Evolutionary conservation across 768 basidiomycete species (phyloP).

Genomic region (Tricholoma furcatifolium): DNA sequence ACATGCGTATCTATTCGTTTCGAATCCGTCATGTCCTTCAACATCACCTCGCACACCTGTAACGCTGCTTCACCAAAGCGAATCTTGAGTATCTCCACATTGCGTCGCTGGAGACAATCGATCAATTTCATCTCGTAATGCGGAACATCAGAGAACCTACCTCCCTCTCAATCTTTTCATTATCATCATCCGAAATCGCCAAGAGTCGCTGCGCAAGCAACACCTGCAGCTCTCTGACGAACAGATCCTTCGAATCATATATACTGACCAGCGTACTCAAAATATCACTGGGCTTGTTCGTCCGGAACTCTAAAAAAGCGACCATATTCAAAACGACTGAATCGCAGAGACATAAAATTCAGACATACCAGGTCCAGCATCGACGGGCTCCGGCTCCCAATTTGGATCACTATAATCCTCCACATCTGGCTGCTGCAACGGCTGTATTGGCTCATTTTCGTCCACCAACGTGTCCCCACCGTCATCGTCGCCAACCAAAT

Average conservation of each 20-base stretch:
- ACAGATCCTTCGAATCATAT: slow-evolving; percentile 95
- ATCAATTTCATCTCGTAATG: background rate
- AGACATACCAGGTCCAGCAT: slow-evolving; percentile 85
- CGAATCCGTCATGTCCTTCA: slow-evolving; percentile 96
- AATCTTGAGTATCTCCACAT: slow-evolving; percentile 91
- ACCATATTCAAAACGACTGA: background rate
- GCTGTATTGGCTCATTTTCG: slow-evolving; percentile 78
- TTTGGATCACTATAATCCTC: slow-evolving; percentile 91
- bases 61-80: slow-evolving; percentile 92
- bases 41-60: slow-evolving; percentile 97
- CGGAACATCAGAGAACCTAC: slow-evolving; percentile 24
- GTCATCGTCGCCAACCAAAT: slow-evolving; percentile 84
- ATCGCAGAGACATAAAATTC: background rate
- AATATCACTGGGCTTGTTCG: slow-evolving; percentile 89
- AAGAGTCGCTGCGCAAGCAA: slow-evolving; percentile 86
- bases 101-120: slow-evolving; percentile 61
- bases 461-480: slow-evolving; percentile 80
- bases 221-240: slow-evolving; percentile 93
- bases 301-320: slow-evolving; percentile 76
- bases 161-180: slow-evolving; percentile 75
- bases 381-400: slow-evolving; percentile 96
- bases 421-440: slow-evolving; percentile 68
- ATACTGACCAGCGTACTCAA: slow-evolving; percentile 97
- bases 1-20: slow-evolving; percentile 87
- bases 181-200: slow-evolving; percentile 74